Evolutionary conservation across 495 filamentous ascomycete genomes (phyloP).

Genomic region (Tuber umbilicatum): DNA sequence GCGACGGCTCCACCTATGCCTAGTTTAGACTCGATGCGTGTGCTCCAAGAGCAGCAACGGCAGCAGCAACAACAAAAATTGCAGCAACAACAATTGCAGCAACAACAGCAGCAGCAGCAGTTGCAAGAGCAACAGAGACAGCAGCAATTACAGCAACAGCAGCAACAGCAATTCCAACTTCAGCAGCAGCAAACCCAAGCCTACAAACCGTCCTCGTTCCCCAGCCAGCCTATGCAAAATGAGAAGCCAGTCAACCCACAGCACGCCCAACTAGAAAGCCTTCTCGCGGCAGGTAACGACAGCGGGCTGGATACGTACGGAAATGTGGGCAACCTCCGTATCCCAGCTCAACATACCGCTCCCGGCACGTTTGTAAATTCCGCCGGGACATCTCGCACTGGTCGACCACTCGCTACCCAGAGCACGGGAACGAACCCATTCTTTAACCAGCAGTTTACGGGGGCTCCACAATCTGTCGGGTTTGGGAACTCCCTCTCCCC

Average conservation of each 20-base stretch:
- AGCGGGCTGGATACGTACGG: constrained; percentile 89
- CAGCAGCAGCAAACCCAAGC: constrained; percentile 45
- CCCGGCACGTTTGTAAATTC: constrained; percentile 96
- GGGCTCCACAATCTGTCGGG: constrained; percentile 56
- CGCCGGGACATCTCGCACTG: constrained; percentile 61
- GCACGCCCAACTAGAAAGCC: constrained; percentile 79
- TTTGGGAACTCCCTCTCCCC: constrained; percentile 43
- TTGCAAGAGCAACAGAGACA: constrained; percentile 31
- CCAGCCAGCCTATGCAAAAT: constrained; percentile 43
- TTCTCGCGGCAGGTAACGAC: constrained; percentile 70
- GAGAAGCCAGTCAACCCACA: constrained; percentile 61
- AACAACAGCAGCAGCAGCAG: constrained; percentile 23
- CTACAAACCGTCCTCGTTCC: constrained; percentile 8
- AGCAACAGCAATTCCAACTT: constrained; percentile 21
- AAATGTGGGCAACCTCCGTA: constrained; percentile 87
- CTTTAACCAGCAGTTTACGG: constrained; percentile 71
- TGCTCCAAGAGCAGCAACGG: neutral
- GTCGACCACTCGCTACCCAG: constrained; percentile 53
- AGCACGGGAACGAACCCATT: constrained; percentile 90
- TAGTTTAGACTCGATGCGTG: constrained; percentile 15
- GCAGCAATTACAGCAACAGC: constrained; percentile 25
- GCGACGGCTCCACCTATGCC: constrained; percentile 46
- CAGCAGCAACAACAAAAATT: constrained; percentile 28
- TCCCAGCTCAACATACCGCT: constrained; percentile 93
- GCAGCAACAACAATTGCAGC: constrained; percentile 29